phyloP scores from a whole-genome alignment of 2,329 filamentous ascomycete species.

The Epichloe typhina region DNA sequence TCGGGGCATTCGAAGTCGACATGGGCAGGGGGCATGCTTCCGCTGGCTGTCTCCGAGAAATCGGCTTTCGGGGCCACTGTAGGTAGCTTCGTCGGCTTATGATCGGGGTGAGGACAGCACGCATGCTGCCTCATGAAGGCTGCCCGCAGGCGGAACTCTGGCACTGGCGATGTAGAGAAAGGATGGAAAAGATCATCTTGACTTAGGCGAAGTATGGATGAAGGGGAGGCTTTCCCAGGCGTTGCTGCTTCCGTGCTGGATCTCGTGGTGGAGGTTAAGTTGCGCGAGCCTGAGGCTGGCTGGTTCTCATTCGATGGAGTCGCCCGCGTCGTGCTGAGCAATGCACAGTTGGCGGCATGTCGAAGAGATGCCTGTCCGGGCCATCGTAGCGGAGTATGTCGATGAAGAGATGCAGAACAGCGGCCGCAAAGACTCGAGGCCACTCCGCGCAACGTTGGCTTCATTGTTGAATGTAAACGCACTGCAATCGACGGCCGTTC shows the following conservation, averaged over 20 bases:
- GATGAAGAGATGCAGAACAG: constrained; percentile 23
- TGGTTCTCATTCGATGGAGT: constrained; percentile 9
- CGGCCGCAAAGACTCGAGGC: constrained; percentile 26
- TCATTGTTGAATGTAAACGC: constrained; percentile 17
- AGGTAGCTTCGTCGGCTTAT: constrained; percentile 60
- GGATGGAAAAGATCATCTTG: constrained; percentile 86
- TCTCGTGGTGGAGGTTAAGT: constrained; percentile 19
- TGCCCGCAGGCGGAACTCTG: constrained; percentile 75
- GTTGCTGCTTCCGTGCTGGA: constrained; percentile 16
- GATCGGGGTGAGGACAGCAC: constrained; percentile 81
- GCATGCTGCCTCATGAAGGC: constrained; percentile 89
- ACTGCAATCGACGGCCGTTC: neutral
- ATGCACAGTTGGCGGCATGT: constrained; percentile 13
- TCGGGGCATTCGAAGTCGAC: constrained; percentile 93
- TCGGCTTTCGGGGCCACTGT: constrained; percentile 52
- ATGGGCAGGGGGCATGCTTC: constrained; percentile 56
- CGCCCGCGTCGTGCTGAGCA: constrained; percentile 8
- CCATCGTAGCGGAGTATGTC: constrained; percentile 14
- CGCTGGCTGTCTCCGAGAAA: constrained; percentile 40
- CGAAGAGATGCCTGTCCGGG: constrained; percentile 14
- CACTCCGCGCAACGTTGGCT: constrained; percentile 27
- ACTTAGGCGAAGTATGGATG: constrained; percentile 31
- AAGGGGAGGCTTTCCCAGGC: constrained; percentile 10
- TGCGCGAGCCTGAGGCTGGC: constrained; percentile 9
- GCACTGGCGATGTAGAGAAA: constrained; percentile 77